phyloP scores from a whole-genome alignment of 176 grass and related monocot species.

The Poa pratensis region DNA sequence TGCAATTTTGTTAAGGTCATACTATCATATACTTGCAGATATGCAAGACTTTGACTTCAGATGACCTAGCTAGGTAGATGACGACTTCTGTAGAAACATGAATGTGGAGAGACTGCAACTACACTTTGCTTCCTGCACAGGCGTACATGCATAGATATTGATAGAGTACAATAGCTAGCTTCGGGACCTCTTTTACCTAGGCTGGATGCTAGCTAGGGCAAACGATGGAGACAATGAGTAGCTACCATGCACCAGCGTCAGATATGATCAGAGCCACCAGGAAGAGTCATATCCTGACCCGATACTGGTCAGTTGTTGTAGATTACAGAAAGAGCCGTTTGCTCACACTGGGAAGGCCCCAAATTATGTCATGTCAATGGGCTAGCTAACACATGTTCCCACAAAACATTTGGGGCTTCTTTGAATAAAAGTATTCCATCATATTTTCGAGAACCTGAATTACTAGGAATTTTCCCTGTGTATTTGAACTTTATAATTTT shows the following conservation, averaged over 20 bases:
- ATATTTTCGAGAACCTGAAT: background rate
- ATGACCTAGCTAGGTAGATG: background rate
- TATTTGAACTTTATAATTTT: too few species aligned
- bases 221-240: slow-evolving; percentile 19
- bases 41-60: background rate
- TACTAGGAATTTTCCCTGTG: background rate
- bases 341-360: background rate
- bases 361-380: background rate
- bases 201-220: background rate
- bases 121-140: slow-evolving; percentile 23
- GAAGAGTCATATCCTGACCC: slow-evolving; percentile 25
- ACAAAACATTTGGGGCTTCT: background rate
- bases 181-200: slow-evolving; percentile 27
- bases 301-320: background rate
- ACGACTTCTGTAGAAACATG: background rate
- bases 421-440: background rate
- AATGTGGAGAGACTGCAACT: background rate
- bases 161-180: background rate
- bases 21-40: background rate
- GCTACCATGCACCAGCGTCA: slow-evolving; percentile 1
- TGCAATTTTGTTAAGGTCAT: background rate
- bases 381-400: background rate
- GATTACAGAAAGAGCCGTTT: background rate
- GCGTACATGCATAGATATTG: slow-evolving; percentile 13
- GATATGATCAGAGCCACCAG: background rate